Base-by-base conservation (phyloP, 164 flowering plant genomes). In the Litsea cubeba region DNA sequence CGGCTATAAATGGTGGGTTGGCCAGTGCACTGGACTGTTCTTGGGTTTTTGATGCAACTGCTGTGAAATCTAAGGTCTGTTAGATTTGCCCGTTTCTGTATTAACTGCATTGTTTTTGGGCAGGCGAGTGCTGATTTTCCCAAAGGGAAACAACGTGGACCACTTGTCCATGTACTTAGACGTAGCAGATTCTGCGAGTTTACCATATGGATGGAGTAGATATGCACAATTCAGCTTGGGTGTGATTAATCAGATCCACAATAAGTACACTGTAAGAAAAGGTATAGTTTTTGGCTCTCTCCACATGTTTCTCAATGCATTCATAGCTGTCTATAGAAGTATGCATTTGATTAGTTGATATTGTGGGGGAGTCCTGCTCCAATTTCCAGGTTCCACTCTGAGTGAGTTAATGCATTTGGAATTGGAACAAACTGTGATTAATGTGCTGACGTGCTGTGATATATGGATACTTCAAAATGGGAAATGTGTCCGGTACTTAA, bases 121-220 rank as follows among this genome's bases (percentile, higher is more conserved):
- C 82, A 91, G 97, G 97, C 87, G 97, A 68, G 82, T 91, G 23
- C 85, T 91, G 76, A 84, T 85, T 51, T 91, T 90, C 73, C 94
- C 97, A 0, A 90, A 91, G 60, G 97, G 97, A 62, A 90, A 91
- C 84, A 88, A 91, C 74, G 94, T 90, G 77, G 93, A 90, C 74
- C 88, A 88, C 76, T 77, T 91, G 81, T 91, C 97, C 0, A 84
- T 91, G 92, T 91, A 91, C 79, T 78, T 91, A 70, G 94, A 91
- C 78, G 94, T 90, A 62, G 97, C 92, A 11, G 94, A 91, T 80
- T 85, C 92, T 12, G 25, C 80, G 5, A 82, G 77, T 35, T 78
- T 91, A 80, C 94, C 92, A 26, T 89, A 89, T 78, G 97, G 94
- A 28, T 91, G 97, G 97, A 90, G 88, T 79, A 87, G 97, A 85